A percentile compares a stretch with the other conserved stretches of the same genome.
Conservation (phyloP, 169 alveolate genomes). For the Neospora caninum region DNA sequence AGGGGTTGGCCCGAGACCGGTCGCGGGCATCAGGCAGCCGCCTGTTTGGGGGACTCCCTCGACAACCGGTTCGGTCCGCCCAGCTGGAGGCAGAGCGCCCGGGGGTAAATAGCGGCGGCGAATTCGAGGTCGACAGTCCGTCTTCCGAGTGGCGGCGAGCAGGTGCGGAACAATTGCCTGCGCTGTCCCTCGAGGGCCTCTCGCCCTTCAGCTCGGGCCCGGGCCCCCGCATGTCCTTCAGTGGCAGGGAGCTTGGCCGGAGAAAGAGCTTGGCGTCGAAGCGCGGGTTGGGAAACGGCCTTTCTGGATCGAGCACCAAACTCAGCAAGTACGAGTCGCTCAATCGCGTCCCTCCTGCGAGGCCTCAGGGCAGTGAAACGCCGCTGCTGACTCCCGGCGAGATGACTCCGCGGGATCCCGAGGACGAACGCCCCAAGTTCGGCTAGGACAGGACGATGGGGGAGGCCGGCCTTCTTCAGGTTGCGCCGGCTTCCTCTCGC, state of each 20-base stretch:
- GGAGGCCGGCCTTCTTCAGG: neutral
- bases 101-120: neutral
- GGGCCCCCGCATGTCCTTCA: neutral
- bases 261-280: neutral
- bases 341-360: conserved; percentile 23
- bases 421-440: conserved; percentile 22
- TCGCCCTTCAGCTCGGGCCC: neutral
- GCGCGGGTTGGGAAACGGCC: neutral
- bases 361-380: conserved; percentile 14
- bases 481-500: too few relatives aligned
- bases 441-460: neutral
- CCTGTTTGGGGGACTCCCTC: neutral
- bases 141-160: neutral
- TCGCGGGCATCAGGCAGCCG: neutral
- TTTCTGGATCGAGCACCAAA: neutral
- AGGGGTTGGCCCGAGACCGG: neutral
- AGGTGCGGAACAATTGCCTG: neutral
- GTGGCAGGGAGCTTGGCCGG: neutral
- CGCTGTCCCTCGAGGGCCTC: neutral
- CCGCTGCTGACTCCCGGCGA: conserved; percentile 10
- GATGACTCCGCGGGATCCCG: conserved; percentile 30
- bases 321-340: conserved; percentile 3
- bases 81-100: neutral
- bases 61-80: neutral
- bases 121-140: neutral